Conservation (phyloP, 2,329 filamentous ascomycete species). For the Botrytis squamosa region DNA sequence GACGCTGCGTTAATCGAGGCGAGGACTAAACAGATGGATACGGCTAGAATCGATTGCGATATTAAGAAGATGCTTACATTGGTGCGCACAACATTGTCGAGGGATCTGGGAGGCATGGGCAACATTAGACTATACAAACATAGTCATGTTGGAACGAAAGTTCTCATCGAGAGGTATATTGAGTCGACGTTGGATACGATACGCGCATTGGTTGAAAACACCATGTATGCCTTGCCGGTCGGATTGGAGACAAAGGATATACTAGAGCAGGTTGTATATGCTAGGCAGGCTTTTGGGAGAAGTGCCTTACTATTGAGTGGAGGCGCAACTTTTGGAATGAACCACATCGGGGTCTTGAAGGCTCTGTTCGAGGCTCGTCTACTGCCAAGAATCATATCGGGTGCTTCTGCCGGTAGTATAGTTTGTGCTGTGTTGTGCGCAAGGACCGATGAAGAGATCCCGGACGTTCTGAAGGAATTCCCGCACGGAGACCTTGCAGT, state of each 20-base stretch:
- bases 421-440: conserved; percentile 64
- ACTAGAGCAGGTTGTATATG: conserved; percentile 58
- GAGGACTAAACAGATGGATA: conserved; percentile 71
- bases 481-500: conserved; percentile 62
- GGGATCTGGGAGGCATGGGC: conserved; percentile 83
- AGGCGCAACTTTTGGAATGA: conserved; percentile 71
- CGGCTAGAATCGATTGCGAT: conserved; percentile 70
- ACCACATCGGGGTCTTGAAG: conserved; percentile 68
- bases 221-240: conserved; percentile 48
- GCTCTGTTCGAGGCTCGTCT: conserved; percentile 61
- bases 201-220: conserved; percentile 64
- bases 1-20: conserved; percentile 66
- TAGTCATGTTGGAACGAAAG: conserved; percentile 82
- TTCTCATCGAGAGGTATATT: conserved; percentile 83
- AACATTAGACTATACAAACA: conserved; percentile 79
- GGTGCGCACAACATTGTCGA: conserved; percentile 74
- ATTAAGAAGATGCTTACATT: conserved; percentile 75
- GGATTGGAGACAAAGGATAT: conserved; percentile 55
- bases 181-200: conserved; percentile 75
- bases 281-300: conserved; percentile 63
- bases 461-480: conserved; percentile 56
- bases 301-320: conserved; percentile 66
- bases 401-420: conserved; percentile 68
- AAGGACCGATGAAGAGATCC: conserved; percentile 62
- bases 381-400: conserved; percentile 66